Base-by-base conservation (phyloP, 257 asterid genomes). In the Nicotiana otophora region DNA sequence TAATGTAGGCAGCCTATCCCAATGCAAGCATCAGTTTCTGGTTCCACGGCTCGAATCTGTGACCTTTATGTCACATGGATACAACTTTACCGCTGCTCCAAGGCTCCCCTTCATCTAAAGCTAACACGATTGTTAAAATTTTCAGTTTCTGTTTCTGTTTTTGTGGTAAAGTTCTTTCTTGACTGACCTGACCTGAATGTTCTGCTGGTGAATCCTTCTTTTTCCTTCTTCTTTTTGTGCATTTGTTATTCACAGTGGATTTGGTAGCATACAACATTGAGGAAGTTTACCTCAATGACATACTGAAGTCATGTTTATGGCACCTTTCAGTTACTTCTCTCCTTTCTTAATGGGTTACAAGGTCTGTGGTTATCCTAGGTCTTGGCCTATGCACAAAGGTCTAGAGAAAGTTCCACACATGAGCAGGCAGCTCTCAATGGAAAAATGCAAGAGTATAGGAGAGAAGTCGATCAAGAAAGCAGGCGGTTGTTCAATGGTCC, bases 401-500 rank as follows among this genome's bases (percentile, higher is more conserved):
- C 95, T 46, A 91, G 96, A 84, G 90, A 90, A 82, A 88, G 87
- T 84, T 89, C 97, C 68, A 90, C 86, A 84, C 88, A 90, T 84
- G 98, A 93, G 88, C 91, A 90, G 86, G 91, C 95, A 55, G 91
- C 92, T 88, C 94, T 95, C 48, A 82, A 88, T 67, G 95, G 87
- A 84, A 93, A 93, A 82, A 95, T 95, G 93, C 94, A 91, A 83
- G 96, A 93, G 79, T 92, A 90, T 80, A 84, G 81, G 79, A 89
- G 84, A 83, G 92, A 91, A 82, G 91, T 95, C 82, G 96, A 90
- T 84, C 88, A 84, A 83, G 98, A 92, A 39, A 89, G 84, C 84
- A 89, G 88, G 75, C 84, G 86, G 48, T 89, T 93, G 77, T 84
- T 88, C 68, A 81, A 81, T 81, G 87, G 85, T 20, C 76, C 26